These are phyloP conservation scores for Pleurotus djamor DNA, from an alignment of 768 basidiomycete genomes.

Conservation along the genomic window DNA sequence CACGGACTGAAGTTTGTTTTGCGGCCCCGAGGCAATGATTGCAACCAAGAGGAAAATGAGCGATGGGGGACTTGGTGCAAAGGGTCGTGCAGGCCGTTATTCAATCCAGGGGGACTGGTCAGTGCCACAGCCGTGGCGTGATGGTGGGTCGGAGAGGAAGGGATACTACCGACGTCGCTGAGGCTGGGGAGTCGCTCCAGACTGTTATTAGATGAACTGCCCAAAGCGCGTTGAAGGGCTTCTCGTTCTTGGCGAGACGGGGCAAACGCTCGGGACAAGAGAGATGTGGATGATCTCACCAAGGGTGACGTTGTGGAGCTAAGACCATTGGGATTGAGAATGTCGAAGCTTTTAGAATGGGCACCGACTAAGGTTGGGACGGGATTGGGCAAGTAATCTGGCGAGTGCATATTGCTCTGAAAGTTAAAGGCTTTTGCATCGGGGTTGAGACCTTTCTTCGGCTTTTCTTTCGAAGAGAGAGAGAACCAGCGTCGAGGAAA, in stretches of 20 bases:
- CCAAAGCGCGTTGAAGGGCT: constrained; percentile 76
- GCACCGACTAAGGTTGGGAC: constrained; percentile 11
- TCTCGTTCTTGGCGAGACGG: constrained; percentile 88
- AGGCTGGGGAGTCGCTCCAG: constrained; percentile 77
- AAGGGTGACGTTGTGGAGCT: constrained; percentile 30
- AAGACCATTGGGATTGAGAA: constrained; percentile 62
- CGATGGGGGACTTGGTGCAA: background rate
- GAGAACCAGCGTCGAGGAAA: constrained; percentile 17
- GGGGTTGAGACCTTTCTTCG: constrained; percentile 75
- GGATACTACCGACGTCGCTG: constrained; percentile 72
- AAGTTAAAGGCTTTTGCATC: constrained; percentile 84
- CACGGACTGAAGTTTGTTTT: constrained; percentile 81
- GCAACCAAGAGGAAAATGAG: constrained; percentile 63
- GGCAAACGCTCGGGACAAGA: constrained; percentile 75
- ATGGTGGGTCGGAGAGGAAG: constrained; percentile 59
- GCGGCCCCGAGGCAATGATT: constrained; percentile 59
- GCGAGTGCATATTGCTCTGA: constrained; percentile 23
- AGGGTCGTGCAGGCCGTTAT: background rate
- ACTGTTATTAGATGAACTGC: constrained; percentile 71
- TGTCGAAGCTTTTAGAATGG: constrained; percentile 37
- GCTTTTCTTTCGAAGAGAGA: constrained; percentile 39
- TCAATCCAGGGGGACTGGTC: background rate
- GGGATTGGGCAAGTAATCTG: constrained; percentile 11
- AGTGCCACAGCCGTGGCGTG: constrained; percentile 33
- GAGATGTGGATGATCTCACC: constrained; percentile 43